These are phyloP conservation scores for Penicillium bialowiezense DNA, from an alignment of 495 filamentous ascomycete species.

Conservation along the genomic window DNA sequence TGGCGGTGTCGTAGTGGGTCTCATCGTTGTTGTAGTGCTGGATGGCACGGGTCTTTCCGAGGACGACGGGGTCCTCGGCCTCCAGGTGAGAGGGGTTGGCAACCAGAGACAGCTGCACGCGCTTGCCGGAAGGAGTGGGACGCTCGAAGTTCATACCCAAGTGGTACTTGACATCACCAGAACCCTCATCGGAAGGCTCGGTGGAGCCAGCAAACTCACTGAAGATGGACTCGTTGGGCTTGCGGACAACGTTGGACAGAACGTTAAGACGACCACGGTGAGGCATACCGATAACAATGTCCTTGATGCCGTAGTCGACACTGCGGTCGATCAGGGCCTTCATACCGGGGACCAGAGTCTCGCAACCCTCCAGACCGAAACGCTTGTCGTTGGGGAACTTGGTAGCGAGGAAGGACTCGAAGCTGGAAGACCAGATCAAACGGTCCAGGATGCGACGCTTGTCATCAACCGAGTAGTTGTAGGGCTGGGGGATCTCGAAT, in stretches of 20 bases:
- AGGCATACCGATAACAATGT: slow-evolving; percentile 99
- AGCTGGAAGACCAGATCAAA: slow-evolving; percentile 96
- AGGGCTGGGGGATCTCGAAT: slow-evolving; percentile 88
- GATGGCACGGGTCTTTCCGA: slow-evolving; percentile 95
- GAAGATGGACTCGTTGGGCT: slow-evolving; percentile 99
- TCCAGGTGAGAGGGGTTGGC: slow-evolving; percentile 98
- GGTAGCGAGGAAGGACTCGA: slow-evolving; percentile 88
- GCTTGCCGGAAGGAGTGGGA: slow-evolving; percentile 96
- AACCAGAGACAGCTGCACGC: slow-evolving; percentile 94
- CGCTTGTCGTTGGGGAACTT: slow-evolving; percentile 99
- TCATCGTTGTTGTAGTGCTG: slow-evolving; percentile 99
- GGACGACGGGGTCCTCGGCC: slow-evolving; percentile 95
- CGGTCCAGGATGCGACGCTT: slow-evolving; percentile 96
- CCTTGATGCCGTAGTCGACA: slow-evolving; percentile 97
- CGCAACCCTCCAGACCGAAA: slow-evolving; percentile 96
- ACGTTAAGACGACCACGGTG: slow-evolving; percentile 98
- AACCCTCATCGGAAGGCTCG: slow-evolving; percentile 90
- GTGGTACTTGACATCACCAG: slow-evolving; percentile 99
- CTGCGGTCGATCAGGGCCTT: slow-evolving; percentile 97
- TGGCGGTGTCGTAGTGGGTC: slow-evolving; percentile 77
- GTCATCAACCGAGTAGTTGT: slow-evolving; percentile 94
- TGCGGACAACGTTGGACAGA: slow-evolving; percentile 95
- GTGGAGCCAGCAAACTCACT: slow-evolving; percentile 91
- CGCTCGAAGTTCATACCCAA: slow-evolving; percentile 99
- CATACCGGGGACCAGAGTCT: slow-evolving; percentile 96